Evolutionary conservation across 371 early-diverging fungal genomes (phyloP).

Genomic region (Dinochytrium kinnereticum): DNA sequence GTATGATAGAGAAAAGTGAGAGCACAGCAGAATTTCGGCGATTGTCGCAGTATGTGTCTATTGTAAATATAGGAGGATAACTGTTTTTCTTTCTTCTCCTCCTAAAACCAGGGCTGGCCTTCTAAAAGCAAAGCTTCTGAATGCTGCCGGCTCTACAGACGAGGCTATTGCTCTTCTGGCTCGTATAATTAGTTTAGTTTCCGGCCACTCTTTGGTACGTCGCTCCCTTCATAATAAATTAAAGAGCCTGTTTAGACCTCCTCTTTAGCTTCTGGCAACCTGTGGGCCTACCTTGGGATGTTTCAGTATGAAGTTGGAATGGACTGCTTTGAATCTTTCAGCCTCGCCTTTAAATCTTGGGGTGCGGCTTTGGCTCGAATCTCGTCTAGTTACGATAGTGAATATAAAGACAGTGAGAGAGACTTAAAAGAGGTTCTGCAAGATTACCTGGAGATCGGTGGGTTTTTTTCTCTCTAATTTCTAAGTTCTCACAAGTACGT

Average conservation of each 20-base stretch:
- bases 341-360: neutral
- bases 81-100: too few species aligned
- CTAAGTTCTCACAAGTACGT: too few species aligned
- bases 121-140: too few species aligned
- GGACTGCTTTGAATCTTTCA: neutral
- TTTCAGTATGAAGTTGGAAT: neutral
- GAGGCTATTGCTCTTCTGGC: too few species aligned
- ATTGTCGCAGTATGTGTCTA: neutral
- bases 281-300: neutral
- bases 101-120: too few species aligned
- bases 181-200: too few species aligned
- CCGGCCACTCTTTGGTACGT: too few species aligned
- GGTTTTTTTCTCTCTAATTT: neutral
- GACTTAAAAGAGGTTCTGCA: neutral
- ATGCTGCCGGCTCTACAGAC: too few species aligned
- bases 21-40: neutral
- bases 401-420: neutral
- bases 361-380: neutral
- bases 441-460: neutral
- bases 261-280: neutral
- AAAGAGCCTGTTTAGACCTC: neutral
- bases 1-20: neutral
- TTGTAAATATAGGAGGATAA: too few species aligned
- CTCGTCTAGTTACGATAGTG: neutral
- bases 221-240: too few species aligned